phyloP scores from a whole-genome alignment of 306 rosid genomes.

The Begonia peltatifolia region DNA sequence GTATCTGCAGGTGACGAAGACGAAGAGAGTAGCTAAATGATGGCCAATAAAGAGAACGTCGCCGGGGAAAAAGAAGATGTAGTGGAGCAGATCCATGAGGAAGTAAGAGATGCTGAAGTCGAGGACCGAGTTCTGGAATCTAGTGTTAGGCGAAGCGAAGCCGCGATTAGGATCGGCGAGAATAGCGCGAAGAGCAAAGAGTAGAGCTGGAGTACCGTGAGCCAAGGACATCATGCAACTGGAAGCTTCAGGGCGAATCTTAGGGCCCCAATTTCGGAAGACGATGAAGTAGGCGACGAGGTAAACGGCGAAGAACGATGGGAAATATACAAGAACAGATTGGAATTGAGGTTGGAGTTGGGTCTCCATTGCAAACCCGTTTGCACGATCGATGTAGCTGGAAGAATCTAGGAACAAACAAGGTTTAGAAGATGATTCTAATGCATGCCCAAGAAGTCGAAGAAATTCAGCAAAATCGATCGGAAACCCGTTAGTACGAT shows the following conservation, averaged over 20 bases:
- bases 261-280: slow-evolving; percentile 50
- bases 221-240: slow-evolving; percentile 62
- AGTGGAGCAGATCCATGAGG: slow-evolving; percentile 68
- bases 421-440: too few relatives aligned
- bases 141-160: slow-evolving; percentile 49
- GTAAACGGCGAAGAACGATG: slow-evolving; percentile 32
- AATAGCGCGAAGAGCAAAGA: slow-evolving; percentile 33
- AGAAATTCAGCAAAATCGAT: too few relatives aligned
- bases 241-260: slow-evolving; percentile 74
- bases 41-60: slow-evolving; percentile 83
- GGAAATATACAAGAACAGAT: slow-evolving; percentile 25
- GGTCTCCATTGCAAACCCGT: slow-evolving; percentile 10
- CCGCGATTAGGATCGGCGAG: slow-evolving; percentile 25
- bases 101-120: slow-evolving; percentile 87
- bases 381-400: too few relatives aligned
- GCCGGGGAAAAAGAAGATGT: slow-evolving; percentile 42
- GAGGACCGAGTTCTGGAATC: slow-evolving; percentile 41
- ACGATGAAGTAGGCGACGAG: slow-evolving; percentile 44
- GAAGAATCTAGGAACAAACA: too few relatives aligned
- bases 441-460: too few relatives aligned
- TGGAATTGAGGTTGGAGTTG: slow-evolving; percentile 7
- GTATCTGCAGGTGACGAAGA: slow-evolving; percentile 69
- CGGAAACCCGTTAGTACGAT: too few relatives aligned
- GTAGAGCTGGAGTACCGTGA: slow-evolving; percentile 77
- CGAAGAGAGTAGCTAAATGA: slow-evolving; percentile 81